Evolutionary conservation across 768 basidiomycete species (phyloP).

Genomic region (Serendipita indica): DNA sequence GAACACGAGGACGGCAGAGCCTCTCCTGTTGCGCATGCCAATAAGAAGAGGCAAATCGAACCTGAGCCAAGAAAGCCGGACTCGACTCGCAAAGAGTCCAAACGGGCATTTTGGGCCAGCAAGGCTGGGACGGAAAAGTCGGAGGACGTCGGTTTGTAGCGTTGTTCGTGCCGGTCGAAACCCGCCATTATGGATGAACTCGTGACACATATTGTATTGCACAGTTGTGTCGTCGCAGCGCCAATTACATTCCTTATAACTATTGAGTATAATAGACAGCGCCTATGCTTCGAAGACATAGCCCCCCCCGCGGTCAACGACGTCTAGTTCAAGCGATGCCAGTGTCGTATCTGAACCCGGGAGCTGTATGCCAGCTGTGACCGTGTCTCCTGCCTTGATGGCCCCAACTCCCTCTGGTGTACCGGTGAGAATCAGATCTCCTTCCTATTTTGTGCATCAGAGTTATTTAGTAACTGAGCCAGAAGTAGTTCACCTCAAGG

Average conservation of each 20-base stretch:
- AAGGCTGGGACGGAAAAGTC: background rate
- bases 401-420: conserved; percentile 87
- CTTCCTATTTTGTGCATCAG: conserved; percentile 41
- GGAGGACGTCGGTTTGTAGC: background rate
- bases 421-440: conserved; percentile 80
- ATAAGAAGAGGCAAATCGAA: background rate
- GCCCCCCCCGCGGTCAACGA: conserved; percentile 52
- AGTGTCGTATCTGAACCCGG: conserved; percentile 37
- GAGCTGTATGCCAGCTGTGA: conserved; percentile 58
- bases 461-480: conserved; percentile 19
- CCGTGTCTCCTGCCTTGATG: conserved; percentile 54
- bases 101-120: background rate
- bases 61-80: background rate
- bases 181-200: background rate
- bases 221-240: too few relatives aligned
- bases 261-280: background rate
- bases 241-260: too few relatives aligned
- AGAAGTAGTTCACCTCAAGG: conserved; percentile 46
- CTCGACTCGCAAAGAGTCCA: background rate
- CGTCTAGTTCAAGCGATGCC: conserved; percentile 47
- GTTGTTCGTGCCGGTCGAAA: background rate
- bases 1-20: background rate
- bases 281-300: conserved; percentile 34
- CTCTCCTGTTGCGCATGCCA: background rate
- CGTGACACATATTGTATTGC: background rate